Evolutionary conservation across 148 eudicot species (phyloP).

Genomic region (Diospyros kaki): DNA sequence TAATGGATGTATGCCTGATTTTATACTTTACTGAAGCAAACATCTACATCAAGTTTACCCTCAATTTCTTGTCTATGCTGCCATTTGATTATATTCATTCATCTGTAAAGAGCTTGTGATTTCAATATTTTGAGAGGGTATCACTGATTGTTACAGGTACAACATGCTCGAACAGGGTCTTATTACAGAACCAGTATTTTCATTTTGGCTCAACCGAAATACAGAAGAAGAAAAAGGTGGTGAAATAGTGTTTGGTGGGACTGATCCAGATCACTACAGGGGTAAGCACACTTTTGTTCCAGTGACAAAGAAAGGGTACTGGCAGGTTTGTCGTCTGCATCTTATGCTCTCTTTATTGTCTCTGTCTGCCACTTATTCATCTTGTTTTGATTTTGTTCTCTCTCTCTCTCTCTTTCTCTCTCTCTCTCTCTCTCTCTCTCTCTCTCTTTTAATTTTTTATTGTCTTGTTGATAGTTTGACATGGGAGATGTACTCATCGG

Average conservation of each 20-base stretch:
- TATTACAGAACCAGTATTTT: slow-evolving; percentile 41
- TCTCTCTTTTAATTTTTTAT: not conserved
- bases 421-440: no score
- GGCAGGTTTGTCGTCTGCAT: slow-evolving; percentile 38
- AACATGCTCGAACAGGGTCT: slow-evolving; percentile 48
- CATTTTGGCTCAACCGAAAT: slow-evolving; percentile 49
- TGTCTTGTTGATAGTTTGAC: slow-evolving; percentile 48
- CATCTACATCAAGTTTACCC: no score
- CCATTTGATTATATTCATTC: no score
- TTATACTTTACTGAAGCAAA: no score
- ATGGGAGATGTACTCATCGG: slow-evolving; percentile 91
- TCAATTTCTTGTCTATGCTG: no score
- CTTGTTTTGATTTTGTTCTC: not conserved
- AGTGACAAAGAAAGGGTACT: slow-evolving; percentile 42
- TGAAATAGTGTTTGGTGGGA: slow-evolving; percentile 51
- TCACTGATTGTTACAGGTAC: slow-evolving; percentile 23
- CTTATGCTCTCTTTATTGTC: not conserved
- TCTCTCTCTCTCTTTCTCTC: no score
- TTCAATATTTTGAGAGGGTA: not conserved
- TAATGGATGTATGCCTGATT: no score
- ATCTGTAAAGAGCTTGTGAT: not conserved
- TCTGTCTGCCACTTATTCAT: not conserved
- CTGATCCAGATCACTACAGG: slow-evolving; percentile 45
- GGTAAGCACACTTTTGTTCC: slow-evolving; percentile 44
- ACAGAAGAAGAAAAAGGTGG: slow-evolving; percentile 36